Conservation (phyloP, 768 basidiomycete genomes). For the Tephrocybe sp. region DNA sequence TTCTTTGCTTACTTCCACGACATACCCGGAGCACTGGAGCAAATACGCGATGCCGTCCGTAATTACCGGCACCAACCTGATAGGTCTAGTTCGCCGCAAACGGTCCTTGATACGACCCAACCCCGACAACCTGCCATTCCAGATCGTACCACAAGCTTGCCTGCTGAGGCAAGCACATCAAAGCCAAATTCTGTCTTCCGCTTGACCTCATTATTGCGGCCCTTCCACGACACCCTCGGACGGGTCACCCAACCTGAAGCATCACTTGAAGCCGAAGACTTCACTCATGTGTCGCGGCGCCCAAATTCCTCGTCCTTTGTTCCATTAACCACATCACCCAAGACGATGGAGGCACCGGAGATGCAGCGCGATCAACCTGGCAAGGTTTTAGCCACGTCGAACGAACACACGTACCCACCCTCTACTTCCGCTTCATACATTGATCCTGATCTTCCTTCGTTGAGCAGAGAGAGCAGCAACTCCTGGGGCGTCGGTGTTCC, state of each 20-base stretch:
- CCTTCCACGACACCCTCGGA: constrained; percentile 55
- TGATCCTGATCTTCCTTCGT: constrained; percentile 46
- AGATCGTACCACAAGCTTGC: constrained; percentile 41
- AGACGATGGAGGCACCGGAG: constrained; percentile 14
- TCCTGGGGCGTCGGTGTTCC: constrained; percentile 69
- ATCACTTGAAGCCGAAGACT: constrained; percentile 52
- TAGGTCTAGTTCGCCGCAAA: constrained; percentile 26
- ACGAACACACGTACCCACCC: constrained; percentile 79
- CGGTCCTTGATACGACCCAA: constrained; percentile 60
- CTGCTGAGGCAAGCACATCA: constrained; percentile 27
- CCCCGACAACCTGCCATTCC: constrained; percentile 32
- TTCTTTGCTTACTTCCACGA: constrained; percentile 96
- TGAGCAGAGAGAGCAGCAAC: constrained; percentile 46
- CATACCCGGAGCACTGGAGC: constrained; percentile 69
- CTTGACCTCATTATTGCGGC: constrained; percentile 62
- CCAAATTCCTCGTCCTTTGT: constrained; percentile 56
- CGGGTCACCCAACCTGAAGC: constrained; percentile 21
- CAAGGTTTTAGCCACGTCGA: constrained; percentile 21
- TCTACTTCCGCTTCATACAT: constrained; percentile 51
- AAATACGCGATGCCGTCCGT: constrained; percentile 78
- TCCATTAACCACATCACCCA: constrained; percentile 50
- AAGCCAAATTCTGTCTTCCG: constrained; percentile 53
- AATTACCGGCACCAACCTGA: constrained; percentile 42
- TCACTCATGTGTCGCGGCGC: constrained; percentile 66
- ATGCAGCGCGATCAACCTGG: constrained; percentile 7